Conservation (phyloP, 2,329 filamentous ascomycete genomes). For the Ophiostoma ips region DNA sequence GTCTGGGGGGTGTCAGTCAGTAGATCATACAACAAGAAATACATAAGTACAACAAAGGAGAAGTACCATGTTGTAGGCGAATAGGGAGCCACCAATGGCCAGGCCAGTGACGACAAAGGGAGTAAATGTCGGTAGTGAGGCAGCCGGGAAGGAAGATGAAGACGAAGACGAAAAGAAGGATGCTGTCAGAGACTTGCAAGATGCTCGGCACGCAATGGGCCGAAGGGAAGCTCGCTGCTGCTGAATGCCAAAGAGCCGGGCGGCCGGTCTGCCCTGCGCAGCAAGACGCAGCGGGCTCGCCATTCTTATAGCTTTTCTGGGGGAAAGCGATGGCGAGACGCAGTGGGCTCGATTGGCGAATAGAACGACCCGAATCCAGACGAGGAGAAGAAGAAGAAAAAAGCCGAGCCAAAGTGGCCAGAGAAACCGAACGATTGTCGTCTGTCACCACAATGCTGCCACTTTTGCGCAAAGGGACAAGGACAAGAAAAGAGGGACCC, state of each 20-base stretch:
- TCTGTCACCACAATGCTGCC: constrained; percentile 11
- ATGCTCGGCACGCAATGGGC: not conserved
- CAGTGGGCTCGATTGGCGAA: constrained; percentile 3
- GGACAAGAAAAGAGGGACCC: not conserved
- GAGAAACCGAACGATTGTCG: constrained; percentile 13
- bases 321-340: too few species aligned
- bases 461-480: constrained; percentile 1
- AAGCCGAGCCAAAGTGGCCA: constrained; percentile 8
- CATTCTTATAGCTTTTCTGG: constrained; percentile 2
- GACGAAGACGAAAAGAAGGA: not conserved
- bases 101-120: constrained; percentile 3
- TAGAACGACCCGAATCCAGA: not conserved
- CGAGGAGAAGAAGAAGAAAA: not conserved
- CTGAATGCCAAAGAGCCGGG: not conserved
- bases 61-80: constrained; percentile 42
- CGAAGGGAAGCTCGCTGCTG: not conserved
- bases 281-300: constrained; percentile 10
- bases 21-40: too few species aligned
- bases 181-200: not conserved
- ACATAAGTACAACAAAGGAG: too few species aligned
- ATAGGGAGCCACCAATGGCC: constrained; percentile 29
- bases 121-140: not conserved
- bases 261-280: constrained; percentile 15
- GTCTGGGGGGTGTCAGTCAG: constrained; percentile 21
- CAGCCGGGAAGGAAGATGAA: not conserved